Evolutionary conservation across 768 basidiomycete species (phyloP).

Genomic region (Suillus luteus): DNA sequence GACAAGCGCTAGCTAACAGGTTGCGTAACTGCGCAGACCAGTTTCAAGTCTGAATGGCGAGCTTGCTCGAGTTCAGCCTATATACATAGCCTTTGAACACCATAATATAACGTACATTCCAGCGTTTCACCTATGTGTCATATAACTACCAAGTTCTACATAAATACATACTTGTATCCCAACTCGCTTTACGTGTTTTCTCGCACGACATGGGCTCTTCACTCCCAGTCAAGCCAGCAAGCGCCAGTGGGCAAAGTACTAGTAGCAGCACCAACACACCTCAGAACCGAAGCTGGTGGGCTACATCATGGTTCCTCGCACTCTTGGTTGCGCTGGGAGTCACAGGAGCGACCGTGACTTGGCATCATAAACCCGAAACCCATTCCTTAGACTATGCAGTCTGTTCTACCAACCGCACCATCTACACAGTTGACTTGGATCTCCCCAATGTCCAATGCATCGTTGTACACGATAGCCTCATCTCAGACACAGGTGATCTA

Average conservation of each 20-base stretch:
- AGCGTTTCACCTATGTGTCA: neutral
- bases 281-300: neutral
- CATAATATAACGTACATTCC: neutral
- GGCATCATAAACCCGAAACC: neutral
- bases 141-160: neutral
- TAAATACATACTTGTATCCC: neutral
- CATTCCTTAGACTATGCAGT: constrained; percentile 47
- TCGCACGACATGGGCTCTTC: neutral
- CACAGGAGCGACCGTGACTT: neutral
- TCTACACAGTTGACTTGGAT: constrained; percentile 70
- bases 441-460: constrained; percentile 62
- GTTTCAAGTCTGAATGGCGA: neutral
- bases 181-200: neutral
- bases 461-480: constrained; percentile 48
- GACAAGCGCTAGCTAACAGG: constrained; percentile 5
- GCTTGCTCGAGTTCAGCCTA: neutral
- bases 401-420: constrained; percentile 52
- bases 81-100: neutral
- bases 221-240: neutral
- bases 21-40: neutral
- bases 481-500: constrained; percentile 50
- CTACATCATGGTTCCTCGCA: neutral
- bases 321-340: neutral
- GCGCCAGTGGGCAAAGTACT: constrained; percentile 4
- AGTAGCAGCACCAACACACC: neutral